Base-by-base conservation (phyloP, 2,329 filamentous ascomycete species). In the Dendrostoma leiphaemia region DNA sequence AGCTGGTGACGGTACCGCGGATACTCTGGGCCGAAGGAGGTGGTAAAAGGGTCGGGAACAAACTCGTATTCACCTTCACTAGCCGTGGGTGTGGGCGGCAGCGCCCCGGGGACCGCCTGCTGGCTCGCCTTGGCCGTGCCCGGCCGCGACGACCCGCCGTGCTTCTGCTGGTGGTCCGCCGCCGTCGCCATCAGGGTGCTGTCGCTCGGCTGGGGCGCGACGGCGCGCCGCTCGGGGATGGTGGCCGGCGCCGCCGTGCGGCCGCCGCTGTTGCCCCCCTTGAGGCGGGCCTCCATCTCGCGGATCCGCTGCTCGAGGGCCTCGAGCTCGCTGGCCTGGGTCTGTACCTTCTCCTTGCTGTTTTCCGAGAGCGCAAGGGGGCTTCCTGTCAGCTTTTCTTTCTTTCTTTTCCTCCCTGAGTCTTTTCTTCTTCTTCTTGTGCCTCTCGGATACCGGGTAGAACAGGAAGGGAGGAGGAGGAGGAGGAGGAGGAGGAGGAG, bases 251-350 rank as follows among this genome's bases (percentile, higher is more conserved):
- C 64, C 57, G 54, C 55, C 43, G 41, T 57, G 51, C 34, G 34
- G 28, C 45, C 53, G 53, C 43, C 56, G 55, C 24, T 54, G 50
- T n/a, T n/a, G n/a, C n/a, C n/a, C n/a, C 50, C 44, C 74, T 77
- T 82, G 50, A 97, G 80, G 41, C 88, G 87, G 62, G 88, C 81
- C 73, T 97, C 92, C 72, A 94, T 91, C 65, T 91, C 91, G 63
- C 85, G 87, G 63, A 97, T 84, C 63, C 86, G 86, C 49, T 85
- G 85, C 73, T 97, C 91, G 65, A 97, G 86, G 53, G 86, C 85
- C 71, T 96, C 87, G 62, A 97, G 86, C 72, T 97, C 90, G 59
- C 85, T 83, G 52, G 83, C 84, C 68, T 90, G 89, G 49, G 81
- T 83, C 60, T 80, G 82, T 67, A 97, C 86, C 57, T 83, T 82